Percentiles rank a stretch among this genome's conserved stretches.
These are phyloP conservation scores for Mycosphaerelloides madeirae DNA, from an alignment of 2,329 filamentous ascomycete species.

Conservation along the genomic window DNA sequence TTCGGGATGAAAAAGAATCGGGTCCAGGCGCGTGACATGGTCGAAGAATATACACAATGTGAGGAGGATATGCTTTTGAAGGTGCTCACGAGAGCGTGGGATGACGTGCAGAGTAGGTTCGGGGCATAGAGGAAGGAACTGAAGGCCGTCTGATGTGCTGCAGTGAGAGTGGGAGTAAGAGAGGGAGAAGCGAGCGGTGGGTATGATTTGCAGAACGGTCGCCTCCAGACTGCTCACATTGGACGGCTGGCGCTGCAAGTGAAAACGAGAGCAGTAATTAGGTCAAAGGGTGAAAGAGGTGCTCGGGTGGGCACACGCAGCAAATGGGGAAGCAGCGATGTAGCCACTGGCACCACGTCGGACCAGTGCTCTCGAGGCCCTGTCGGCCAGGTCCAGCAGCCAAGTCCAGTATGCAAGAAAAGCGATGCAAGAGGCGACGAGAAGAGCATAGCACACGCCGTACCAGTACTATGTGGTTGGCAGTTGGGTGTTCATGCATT, in stretches of 20 bases:
- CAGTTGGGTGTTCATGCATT: slow-evolving; percentile 7
- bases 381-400: slow-evolving; percentile 8
- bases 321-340: too few relatives aligned
- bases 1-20: neutral
- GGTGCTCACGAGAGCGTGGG: slow-evolving; percentile 12
- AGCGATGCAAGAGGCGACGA: slow-evolving; percentile 3
- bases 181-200: neutral
- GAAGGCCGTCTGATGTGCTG: neutral
- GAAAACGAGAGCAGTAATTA: slow-evolving; percentile 1
- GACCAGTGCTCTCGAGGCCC: slow-evolving; percentile 9
- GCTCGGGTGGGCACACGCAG: too few relatives aligned
- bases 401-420: slow-evolving; percentile 7
- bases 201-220: too few relatives aligned
- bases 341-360: slow-evolving; percentile 18
- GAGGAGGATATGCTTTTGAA: slow-evolving; percentile 5
- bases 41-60: slow-evolving; percentile 4
- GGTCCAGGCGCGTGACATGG: slow-evolving; percentile 10
- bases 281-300: neutral
- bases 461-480: slow-evolving; percentile 1
- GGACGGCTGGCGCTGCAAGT: too few relatives aligned
- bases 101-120: slow-evolving; percentile 12
- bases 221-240: too few relatives aligned
- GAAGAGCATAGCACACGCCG: slow-evolving; percentile 4
- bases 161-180: neutral
- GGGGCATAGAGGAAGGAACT: neutral